Evolutionary conservation across 768 basidiomycete genomes (phyloP).

Genomic region (Filobasidium wieringae): DNA sequence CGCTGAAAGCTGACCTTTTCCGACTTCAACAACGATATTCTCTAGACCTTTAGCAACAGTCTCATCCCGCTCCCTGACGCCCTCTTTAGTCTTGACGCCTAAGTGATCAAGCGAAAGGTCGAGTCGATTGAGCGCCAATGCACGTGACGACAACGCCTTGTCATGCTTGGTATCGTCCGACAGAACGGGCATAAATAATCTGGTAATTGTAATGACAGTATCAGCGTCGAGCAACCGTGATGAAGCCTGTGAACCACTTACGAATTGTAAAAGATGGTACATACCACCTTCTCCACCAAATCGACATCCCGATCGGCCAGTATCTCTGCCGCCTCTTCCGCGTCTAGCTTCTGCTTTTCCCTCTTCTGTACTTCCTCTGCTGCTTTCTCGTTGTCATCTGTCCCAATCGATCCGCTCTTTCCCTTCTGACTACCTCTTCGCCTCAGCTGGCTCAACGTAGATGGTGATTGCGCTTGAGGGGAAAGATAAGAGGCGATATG

Average conservation of each 20-base stretch:
- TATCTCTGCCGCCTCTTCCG: constrained; percentile 40
- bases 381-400: constrained; percentile 23
- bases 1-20: constrained; percentile 51
- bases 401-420: constrained; percentile 20
- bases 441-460: constrained; percentile 2
- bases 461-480: constrained; percentile 36
- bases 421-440: constrained; percentile 11
- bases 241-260: constrained; percentile 33
- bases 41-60: constrained; percentile 42
- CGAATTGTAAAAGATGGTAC: constrained; percentile 73
- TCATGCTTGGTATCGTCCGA: constrained; percentile 77
- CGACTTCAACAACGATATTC: constrained; percentile 58
- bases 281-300: constrained; percentile 59
- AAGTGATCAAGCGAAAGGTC: constrained; percentile 81
- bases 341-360: constrained; percentile 27
- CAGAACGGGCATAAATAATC: constrained; percentile 64
- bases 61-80: constrained; percentile 13
- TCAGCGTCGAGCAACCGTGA: not conserved
- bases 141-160: constrained; percentile 72
- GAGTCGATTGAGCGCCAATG: constrained; percentile 82
- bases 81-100: constrained; percentile 59
- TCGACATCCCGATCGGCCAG: constrained; percentile 52
- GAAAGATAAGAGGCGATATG: constrained; percentile 30
- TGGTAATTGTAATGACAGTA: constrained; percentile 29
- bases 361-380: constrained; percentile 37